Conservation (phyloP, 805 yeast species). For the Wickerhamomyces silvicola region DNA sequence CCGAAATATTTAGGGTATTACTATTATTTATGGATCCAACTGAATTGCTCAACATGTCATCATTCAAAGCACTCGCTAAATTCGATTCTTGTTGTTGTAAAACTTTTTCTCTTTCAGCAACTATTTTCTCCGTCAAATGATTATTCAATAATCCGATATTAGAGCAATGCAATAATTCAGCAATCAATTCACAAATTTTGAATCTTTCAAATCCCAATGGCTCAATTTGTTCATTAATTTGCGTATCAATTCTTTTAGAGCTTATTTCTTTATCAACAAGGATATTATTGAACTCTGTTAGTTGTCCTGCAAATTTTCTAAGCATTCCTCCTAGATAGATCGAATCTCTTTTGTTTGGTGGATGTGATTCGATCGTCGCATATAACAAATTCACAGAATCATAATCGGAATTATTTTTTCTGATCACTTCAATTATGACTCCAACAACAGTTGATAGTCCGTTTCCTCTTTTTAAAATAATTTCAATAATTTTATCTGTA, state of each 20-base stretch:
- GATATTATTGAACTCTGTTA: constrained; percentile 51
- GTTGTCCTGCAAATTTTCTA: constrained; percentile 57
- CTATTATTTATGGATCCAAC: too few species aligned
- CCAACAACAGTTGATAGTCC: constrained; percentile 90
- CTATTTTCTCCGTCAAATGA: constrained; percentile 58
- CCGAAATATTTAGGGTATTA: constrained; percentile 15
- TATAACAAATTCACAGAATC: constrained; percentile 76
- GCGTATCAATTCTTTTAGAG: constrained; percentile 30
- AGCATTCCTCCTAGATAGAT: constrained; percentile 83
- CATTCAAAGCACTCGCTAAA: constrained; percentile 21
- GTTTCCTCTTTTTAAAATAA: constrained; percentile 64
- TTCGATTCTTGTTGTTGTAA: constrained; percentile 31
- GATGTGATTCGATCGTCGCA: constrained; percentile 71
- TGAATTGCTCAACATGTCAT: constrained; percentile 15
- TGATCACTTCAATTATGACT: constrained; percentile 83
- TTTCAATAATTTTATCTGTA: constrained; percentile 54
- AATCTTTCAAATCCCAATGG: constrained; percentile 91
- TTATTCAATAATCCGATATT: constrained; percentile 91
- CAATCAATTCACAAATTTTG: constrained; percentile 86
- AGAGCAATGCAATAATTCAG: constrained; percentile 91
- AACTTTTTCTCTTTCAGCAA: constrained; percentile 63
- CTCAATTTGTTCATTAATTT: constrained; percentile 53
- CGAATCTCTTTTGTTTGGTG: constrained; percentile 87
- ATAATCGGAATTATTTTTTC: constrained; percentile 94
- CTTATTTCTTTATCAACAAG: constrained; percentile 13